Base-by-base conservation (phyloP, 2,329 filamentous ascomycete species). In the Colletotrichum sublineola region DNA sequence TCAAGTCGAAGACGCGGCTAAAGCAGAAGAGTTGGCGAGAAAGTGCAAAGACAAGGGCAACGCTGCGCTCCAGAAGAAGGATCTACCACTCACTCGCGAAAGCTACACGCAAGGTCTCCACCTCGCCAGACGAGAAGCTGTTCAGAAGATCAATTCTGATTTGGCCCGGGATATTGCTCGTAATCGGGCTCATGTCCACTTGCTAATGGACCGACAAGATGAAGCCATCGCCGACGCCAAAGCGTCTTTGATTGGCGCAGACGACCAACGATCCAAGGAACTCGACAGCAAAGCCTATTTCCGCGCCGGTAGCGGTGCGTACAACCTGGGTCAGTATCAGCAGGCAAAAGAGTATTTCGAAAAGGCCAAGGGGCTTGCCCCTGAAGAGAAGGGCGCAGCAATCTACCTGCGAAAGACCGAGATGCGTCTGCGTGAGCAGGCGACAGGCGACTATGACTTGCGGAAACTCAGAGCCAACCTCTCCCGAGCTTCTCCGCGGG, bases 271-370 rank as follows among this genome's bases (percentile, higher is more conserved):
- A 6, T 68, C 69, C 5, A 53, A 55, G 1, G 52, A 75, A 9
- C 78, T 82, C 12, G 75, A 81, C 46, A 75, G 75, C 42, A 81
- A 81, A 40, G 80, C 80, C 4, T 80, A 77, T 36, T 79, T 76
- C 62, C 78, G 80, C 1, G 80, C 80, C 8, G 80, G 80, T 0
- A 73, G 69, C 14, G 80, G 78, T 0, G 77, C 80, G 1, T 81
- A 81, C 36, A 74, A 75, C 5, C 75, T 80, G 0, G 77, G 78
- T 20, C 68, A 77, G 1, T 80, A 75, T n/a, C 11, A 63, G 0
- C 68, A 75, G 4, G 79, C 80, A 1, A 76, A 72, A 38, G 7
- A 7, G 1, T 77, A 61, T 52, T 81, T 81, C 14, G 66, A 77
- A 3, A 50, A 74, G 29, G 78, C 79, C 15, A 48, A 57, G 1